Evolutionary conservation across 2,329 filamentous ascomycete genomes (phyloP).

Genomic region (Gnomoniopsis smithogilvyi): DNA sequence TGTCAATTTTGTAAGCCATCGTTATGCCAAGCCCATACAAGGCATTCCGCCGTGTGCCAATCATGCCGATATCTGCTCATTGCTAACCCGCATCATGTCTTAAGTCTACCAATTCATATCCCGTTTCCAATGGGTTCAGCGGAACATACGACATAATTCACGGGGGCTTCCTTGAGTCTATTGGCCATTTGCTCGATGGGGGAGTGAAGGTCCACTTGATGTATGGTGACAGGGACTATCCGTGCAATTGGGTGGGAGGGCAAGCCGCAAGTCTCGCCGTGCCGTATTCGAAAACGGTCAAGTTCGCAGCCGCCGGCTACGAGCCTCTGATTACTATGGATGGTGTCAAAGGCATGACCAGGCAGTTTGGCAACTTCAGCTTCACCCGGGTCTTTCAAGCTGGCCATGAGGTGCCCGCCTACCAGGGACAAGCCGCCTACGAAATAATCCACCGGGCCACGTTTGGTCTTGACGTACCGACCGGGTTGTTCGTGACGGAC

Average conservation of each 20-base stretch:
- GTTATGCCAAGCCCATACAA: slow-evolving; percentile 13
- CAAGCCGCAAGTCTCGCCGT: slow-evolving; percentile 48
- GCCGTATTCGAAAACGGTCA: slow-evolving; percentile 37
- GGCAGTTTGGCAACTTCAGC: slow-evolving; percentile 64
- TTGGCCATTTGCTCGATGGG: slow-evolving; percentile 51
- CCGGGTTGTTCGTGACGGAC: slow-evolving; percentile 9
- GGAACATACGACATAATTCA: slow-evolving; percentile 29
- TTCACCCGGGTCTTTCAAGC: slow-evolving; percentile 58
- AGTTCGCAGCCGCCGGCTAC: slow-evolving; percentile 57
- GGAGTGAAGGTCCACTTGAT: slow-evolving; percentile 55
- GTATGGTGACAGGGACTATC: slow-evolving; percentile 57
- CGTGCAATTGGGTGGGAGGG: slow-evolving; percentile 56
- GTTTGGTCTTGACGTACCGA: slow-evolving; percentile 16
- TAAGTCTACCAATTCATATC: slow-evolving; percentile 27
- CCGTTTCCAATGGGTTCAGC: slow-evolving; percentile 44
- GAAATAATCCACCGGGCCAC: slow-evolving; percentile 46
- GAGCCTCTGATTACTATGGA: slow-evolving; percentile 57
- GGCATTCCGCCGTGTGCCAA: not conserved
- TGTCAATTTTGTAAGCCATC: slow-evolving; percentile 51
- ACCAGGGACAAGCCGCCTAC: slow-evolving; percentile 44
- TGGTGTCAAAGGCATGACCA: slow-evolving; percentile 58
- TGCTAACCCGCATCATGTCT: not conserved
- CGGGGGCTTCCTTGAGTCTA: slow-evolving; percentile 37
- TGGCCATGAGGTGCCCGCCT: slow-evolving; percentile 53
- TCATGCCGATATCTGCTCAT: not conserved